Conservation (phyloP, 129 eudicot genomes). For the Calendula officinalis region DNA sequence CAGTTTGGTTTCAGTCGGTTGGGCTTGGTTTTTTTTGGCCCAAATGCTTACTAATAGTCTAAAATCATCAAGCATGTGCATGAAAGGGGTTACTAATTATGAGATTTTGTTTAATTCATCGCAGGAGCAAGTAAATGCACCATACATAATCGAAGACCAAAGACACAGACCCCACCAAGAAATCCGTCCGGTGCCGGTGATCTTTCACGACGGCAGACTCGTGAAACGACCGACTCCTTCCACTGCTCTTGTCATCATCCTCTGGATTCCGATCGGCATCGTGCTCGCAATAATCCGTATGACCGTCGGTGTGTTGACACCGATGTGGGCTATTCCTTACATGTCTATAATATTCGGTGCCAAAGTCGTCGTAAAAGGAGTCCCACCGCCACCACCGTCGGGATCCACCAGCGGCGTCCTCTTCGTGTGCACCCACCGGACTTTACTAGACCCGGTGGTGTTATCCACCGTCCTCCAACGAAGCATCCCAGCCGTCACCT, state of each 20-base stretch:
- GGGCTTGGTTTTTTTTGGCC: no score
- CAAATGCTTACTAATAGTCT: no score
- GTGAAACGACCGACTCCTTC: slow-evolving; percentile 74
- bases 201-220: slow-evolving; percentile 86
- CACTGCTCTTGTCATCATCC: slow-evolving; percentile 55
- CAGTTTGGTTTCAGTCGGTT: no score
- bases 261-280: slow-evolving; percentile 77
- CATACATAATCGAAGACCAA: slow-evolving; percentile 26
- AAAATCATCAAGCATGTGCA: no score
- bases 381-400: slow-evolving; percentile 60
- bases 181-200: slow-evolving; percentile 72
- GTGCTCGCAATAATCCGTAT: slow-evolving; percentile 53
- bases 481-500: slow-evolving; percentile 73
- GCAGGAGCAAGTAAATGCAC: slow-evolving; percentile 58
- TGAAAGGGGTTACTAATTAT: no score
- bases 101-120: background rate
- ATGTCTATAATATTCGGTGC: slow-evolving; percentile 49
- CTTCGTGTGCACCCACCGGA: slow-evolving; percentile 78
- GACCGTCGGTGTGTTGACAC: slow-evolving; percentile 37
- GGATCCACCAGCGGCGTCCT: slow-evolving; percentile 55
- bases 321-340: slow-evolving; percentile 55
- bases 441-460: slow-evolving; percentile 77
- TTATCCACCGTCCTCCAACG: slow-evolving; percentile 68
- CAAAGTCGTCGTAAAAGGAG: slow-evolving; percentile 51
- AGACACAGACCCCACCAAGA: slow-evolving; percentile 23